A percentile compares a stretch with the other conserved stretches of the same genome.
These are phyloP conservation scores for Aurinia saxatilis DNA, from an alignment of 345 rosid genomes.

Conservation along the genomic window DNA sequence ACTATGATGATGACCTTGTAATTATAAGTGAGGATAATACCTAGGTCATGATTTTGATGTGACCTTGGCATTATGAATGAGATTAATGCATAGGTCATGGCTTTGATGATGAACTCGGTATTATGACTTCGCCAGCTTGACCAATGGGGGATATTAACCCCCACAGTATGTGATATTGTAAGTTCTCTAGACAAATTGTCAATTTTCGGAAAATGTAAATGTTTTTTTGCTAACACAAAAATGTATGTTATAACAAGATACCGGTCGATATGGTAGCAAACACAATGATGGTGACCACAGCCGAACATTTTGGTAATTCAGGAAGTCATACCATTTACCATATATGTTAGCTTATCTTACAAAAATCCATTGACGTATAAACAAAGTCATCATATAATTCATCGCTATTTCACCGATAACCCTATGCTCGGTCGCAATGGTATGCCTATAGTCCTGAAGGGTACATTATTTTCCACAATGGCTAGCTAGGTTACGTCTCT, in stretches of 20 bases:
- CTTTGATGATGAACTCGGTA: no score
- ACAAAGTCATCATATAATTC: conserved; percentile 35
- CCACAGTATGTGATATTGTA: conserved; percentile 35
- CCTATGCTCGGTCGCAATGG: conserved; percentile 70
- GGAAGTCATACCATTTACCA: conserved; percentile 39
- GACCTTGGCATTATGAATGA: no score
- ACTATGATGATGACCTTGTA: no score
- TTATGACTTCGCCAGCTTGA: no score
- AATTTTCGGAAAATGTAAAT: background rate
- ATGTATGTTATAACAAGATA: background rate
- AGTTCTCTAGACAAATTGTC: conserved; percentile 16
- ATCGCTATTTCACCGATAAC: conserved; percentile 37
- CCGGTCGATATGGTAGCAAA: conserved; percentile 18
- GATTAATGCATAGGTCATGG: no score
- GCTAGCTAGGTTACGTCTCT: conserved; percentile 49
- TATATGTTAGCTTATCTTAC: conserved; percentile 58
- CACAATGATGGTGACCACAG: conserved; percentile 1
- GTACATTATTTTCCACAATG: conserved; percentile 41
- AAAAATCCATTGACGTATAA: conserved; percentile 35
- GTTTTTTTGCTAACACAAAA: background rate
- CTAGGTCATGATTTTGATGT: no score
- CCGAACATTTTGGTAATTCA: conserved; percentile 13
- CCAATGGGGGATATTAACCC: no score
- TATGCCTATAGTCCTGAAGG: conserved; percentile 37
- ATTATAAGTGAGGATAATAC: no score